Evolutionary conservation across 495 filamentous ascomycete genomes (phyloP).

Genomic region (Neurospora sublineolata): DNA sequence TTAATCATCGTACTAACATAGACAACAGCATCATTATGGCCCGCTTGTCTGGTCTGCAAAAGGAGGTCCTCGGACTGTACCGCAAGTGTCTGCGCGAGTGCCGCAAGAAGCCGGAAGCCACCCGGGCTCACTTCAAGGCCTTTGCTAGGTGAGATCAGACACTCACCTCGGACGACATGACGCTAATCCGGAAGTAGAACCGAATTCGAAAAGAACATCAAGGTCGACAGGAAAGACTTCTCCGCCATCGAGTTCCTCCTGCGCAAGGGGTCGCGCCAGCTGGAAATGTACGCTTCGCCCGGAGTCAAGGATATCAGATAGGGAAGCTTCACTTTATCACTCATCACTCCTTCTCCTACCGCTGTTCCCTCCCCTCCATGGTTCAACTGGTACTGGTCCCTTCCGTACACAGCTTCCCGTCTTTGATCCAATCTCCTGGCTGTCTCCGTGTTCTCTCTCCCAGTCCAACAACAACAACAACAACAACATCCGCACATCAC

Average conservation of each 20-base stretch:
- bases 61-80: slow-evolving; percentile 78
- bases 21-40: background rate
- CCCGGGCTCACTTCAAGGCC: slow-evolving; percentile 27
- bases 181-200: slow-evolving; percentile 32
- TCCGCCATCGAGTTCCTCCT: slow-evolving; percentile 76
- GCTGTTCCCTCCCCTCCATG: background rate
- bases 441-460: background rate
- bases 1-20: background rate
- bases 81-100: slow-evolving; percentile 71
- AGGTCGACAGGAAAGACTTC: slow-evolving; percentile 80
- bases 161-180: background rate
- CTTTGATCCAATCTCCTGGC: background rate
- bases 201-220: slow-evolving; percentile 64
- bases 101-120: slow-evolving; percentile 60
- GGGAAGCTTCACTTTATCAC: slow-evolving; percentile 6
- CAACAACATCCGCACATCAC: background rate
- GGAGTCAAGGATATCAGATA: slow-evolving; percentile 69
- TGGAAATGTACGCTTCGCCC: slow-evolving; percentile 73
- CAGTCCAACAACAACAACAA: background rate
- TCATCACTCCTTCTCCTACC: background rate
- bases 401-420: background rate
- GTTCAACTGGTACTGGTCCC: background rate
- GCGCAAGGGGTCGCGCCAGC: slow-evolving; percentile 70
- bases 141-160: slow-evolving; percentile 24
- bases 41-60: slow-evolving; percentile 78